phyloP scores from a whole-genome alignment of 176 grass and related monocot species.

The Olyra latifolia region DNA sequence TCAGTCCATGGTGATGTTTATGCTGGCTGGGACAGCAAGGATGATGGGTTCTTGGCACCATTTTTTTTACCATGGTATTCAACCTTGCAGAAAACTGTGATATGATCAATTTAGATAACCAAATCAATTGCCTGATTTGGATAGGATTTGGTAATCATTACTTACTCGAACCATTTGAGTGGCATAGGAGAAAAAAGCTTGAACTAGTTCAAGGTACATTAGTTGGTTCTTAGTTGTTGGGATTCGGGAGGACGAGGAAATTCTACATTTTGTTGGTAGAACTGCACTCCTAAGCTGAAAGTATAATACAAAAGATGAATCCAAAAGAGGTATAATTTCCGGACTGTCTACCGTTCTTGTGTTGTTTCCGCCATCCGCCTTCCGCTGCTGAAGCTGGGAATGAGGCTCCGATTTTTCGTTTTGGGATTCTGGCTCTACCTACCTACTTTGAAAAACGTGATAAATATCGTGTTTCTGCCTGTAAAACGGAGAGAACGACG shows the following conservation, averaged over 20 bases:
- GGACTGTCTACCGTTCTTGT: not conserved
- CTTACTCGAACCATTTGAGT: not conserved
- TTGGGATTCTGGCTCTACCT: not conserved
- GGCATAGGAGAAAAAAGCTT: not conserved
- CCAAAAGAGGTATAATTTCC: not conserved
- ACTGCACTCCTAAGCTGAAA: not conserved
- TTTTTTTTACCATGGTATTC: slow-evolving; percentile 18
- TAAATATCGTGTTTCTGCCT: no score
- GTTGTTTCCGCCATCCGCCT: not conserved
- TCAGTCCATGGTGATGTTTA: not conserved
- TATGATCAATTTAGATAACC: not conserved
- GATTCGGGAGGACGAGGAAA: not conserved
- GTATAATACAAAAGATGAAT: not conserved
- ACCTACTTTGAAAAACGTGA: no score
- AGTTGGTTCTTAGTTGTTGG: not conserved
- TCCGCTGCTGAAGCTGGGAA: not conserved
- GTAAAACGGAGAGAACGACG: no score
- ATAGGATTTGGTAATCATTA: not conserved
- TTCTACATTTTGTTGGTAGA: not conserved
- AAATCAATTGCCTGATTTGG: not conserved
- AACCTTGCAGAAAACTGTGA: not conserved
- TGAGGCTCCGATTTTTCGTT: not conserved
- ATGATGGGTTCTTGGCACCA: not conserved
- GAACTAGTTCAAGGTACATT: not conserved
- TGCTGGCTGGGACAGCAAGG: not conserved